phyloP scores from a whole-genome alignment of 768 basidiomycete species.

The Gelatoporia subvermispora region DNA sequence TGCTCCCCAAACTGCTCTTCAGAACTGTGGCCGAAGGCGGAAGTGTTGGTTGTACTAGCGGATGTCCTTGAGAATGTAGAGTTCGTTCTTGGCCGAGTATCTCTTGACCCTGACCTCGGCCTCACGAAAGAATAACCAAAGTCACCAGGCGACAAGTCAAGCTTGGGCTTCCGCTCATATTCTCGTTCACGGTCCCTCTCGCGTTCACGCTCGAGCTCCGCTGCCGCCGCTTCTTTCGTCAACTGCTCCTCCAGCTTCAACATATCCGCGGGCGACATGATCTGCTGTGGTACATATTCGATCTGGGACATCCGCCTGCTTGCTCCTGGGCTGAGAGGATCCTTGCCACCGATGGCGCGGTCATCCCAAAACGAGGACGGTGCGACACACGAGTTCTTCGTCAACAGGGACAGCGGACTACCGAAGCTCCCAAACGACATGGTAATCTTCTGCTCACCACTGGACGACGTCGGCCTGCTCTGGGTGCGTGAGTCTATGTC shows the following conservation, averaged over 20 bases:
- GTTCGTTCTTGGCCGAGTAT: slow-evolving; percentile 8
- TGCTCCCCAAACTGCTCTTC: not conserved
- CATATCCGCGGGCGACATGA: slow-evolving; percentile 65
- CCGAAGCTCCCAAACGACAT: slow-evolving; percentile 22
- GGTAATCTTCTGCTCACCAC: slow-evolving; percentile 17
- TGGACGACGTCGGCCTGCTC: slow-evolving; percentile 10
- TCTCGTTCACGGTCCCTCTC: not conserved
- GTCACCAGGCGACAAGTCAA: slow-evolving; percentile 18
- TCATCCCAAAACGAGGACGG: slow-evolving; percentile 45
- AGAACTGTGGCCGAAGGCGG: slow-evolving; percentile 13
- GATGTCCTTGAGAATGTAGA: slow-evolving; percentile 19
- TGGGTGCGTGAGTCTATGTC: slow-evolving; percentile 24
- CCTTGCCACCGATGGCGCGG: not conserved
- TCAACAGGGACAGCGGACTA: slow-evolving; percentile 20
- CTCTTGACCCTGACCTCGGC: not conserved
- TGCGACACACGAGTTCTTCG: slow-evolving; percentile 25
- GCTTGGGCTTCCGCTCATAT: slow-evolving; percentile 14
- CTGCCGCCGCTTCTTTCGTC: slow-evolving; percentile 26
- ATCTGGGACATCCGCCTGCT: slow-evolving; percentile 24
- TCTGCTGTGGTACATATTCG: slow-evolving; percentile 59
- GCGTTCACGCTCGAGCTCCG: slow-evolving; percentile 6
- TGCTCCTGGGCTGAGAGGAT: not conserved
- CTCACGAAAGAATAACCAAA: slow-evolving; percentile 15
- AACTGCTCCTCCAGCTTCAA: slow-evolving; percentile 51
- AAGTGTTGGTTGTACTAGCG: slow-evolving; percentile 13